Evolutionary conservation across 805 yeast genomes (phyloP).

Genomic region (Wickerhamiella hasegawae): DNA sequence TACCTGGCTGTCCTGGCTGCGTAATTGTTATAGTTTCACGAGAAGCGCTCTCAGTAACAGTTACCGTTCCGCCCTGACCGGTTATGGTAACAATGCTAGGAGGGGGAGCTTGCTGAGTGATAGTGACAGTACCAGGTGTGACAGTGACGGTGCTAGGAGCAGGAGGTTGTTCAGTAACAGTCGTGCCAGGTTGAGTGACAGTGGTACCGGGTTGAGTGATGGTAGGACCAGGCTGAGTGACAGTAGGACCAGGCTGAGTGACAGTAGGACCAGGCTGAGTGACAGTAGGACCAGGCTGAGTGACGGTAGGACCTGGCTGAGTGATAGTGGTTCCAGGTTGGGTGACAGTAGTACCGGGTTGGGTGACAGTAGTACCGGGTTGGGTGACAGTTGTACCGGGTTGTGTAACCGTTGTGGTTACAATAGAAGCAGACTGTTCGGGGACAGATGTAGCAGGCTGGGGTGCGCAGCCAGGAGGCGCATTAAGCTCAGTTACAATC

Average conservation of each 20-base stretch:
- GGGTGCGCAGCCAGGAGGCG: conserved; percentile 1
- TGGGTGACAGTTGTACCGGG: not conserved
- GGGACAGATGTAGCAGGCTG: too few species aligned
- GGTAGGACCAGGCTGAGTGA: conserved; percentile 5
- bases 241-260: conserved; percentile 11
- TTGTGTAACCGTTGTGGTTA: not conserved
- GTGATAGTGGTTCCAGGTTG: conserved; percentile 10
- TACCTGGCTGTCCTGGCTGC: too few species aligned
- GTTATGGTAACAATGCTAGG: conserved; percentile 7
- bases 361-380: not conserved
- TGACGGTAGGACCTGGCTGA: conserved; percentile 10
- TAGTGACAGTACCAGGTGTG: conserved; percentile 10
- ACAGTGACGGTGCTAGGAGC: conserved; percentile 4
- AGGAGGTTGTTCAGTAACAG: conserved; percentile 3
- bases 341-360: conserved; percentile 4
- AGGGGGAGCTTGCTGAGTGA: conserved; percentile 7
- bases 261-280: conserved; percentile 8
- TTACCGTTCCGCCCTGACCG: conserved; percentile 2
- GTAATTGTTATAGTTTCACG: too few species aligned
- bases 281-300: conserved; percentile 13
- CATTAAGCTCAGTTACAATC: not conserved
- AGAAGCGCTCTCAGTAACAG: conserved; percentile 8
- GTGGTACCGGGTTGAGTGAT: conserved; percentile 4
- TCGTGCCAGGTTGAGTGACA: conserved; percentile 4
- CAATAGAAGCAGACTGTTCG: too few species aligned